Evolutionary conservation across 1,284 basidiomycete species (phyloP), one percentile per base, ranked within the genome.

Genomic region (Cutaneotrichosporon spelunceum): DNA sequence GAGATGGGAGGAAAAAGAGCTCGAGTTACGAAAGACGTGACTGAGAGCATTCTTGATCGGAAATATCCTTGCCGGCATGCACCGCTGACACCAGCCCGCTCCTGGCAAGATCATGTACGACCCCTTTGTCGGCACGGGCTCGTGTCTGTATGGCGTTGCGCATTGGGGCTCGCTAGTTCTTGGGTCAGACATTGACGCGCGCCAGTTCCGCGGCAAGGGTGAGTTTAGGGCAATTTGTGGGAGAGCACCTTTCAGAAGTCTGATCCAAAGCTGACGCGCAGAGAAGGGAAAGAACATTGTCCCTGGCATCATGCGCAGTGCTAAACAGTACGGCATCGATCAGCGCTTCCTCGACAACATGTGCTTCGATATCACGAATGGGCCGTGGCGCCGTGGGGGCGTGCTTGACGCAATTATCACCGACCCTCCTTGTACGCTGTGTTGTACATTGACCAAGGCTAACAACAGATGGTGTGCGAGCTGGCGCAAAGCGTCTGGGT

Each of bases 101-200:
- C 87, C 91, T 2, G 93, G 93, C 42, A 95, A 91, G 77, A 77
- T 97, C 33, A 83, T 98, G 21, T 98, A 98, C 70, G 96, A 99
- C 74, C 96, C 96, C 0, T 99, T 99, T 76, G 87, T 90, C 53
- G 96, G 96, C 1, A 99, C 96, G 0, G 96, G 96, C 7, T 96
- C 93, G 67, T 91, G 97, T 87, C 87, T 93, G 30, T 94, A 97
- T 78, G 79, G 82, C 0, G 84, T 84, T 4, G 90, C 92, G 0
- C 85, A 92, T 72, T 96, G 95, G 68, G 96, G 96, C 14, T 89
- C 93, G 0, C 80, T 86, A 53, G 85, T 94, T 1, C 86, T 91
- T 60, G 96, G 95, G 5, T 95, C 91, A 29, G 96, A 99, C 76
- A 98, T 99, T 57, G 96, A 99, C 71, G 95, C 93, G 0, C 83